Evolutionary conservation across 495 filamentous ascomycete genomes (phyloP), one percentile per base, ranked within the genome.

Genomic region (Annulohypoxylon stygium): DNA sequence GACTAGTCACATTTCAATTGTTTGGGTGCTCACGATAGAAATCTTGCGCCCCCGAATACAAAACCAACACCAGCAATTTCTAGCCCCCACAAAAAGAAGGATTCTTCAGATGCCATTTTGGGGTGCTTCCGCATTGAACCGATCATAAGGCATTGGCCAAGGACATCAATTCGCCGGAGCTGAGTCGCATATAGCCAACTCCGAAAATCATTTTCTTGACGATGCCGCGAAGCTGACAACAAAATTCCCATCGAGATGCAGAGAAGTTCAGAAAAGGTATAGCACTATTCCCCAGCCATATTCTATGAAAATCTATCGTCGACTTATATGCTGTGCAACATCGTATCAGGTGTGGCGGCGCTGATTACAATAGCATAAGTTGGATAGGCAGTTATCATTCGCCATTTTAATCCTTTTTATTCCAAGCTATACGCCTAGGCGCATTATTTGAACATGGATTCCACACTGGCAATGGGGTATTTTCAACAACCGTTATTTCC

Each of bases 321-420:
- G 60, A 51, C n/a, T 61, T 36, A 54, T 61, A 71, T 71, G 69
- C n/a, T 54, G 63, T 67, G 55, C 16, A 37, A 67, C 69, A 66
- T 71, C 57, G 63, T 71, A 62, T 71, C 47, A 43, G 39, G 41
- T 25, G 18, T 4, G 41, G 33, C 51, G 54, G 39, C 26, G 55
- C 39, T 41, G 25, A n/a, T 26, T 14, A 36, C 26, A 34, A 34
- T 33, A 54, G n/a, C 26, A 14, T 33, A 20, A 39, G 18, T 23
- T 4, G 34, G 54, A 37, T 39, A 37, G 11, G 11, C 20, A 23
- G 20, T 23, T 58, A 20, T 18, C 37, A 20, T 58, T 58, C 8
- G 14, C 18, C 23, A 16, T 23, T 58, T 9, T 57, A 30, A 23
- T 23, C 53, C 14, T 30, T 26, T 20, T 20, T 39, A 16, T 34